Evolutionary conservation across 2,329 filamentous ascomycete species (phyloP).

Genomic region (Venturia asperata): DNA sequence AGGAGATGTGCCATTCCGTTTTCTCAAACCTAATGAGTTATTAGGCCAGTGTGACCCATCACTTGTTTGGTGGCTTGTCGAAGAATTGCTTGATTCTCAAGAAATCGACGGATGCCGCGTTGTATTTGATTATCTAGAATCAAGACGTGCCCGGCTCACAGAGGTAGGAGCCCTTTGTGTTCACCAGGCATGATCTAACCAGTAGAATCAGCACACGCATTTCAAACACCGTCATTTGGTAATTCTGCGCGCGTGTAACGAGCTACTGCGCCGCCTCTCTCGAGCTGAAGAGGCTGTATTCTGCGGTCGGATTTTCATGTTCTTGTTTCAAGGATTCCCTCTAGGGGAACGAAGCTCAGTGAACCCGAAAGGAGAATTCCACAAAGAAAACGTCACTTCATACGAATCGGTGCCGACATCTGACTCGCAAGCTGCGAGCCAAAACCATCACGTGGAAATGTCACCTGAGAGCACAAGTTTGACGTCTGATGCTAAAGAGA

Average conservation of each 20-base stretch:
- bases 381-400: constrained; percentile 85
- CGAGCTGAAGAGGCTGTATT: constrained; percentile 95
- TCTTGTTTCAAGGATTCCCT: constrained; percentile 96
- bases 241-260: constrained; percentile 91
- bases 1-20: constrained; percentile 34
- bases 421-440: constrained; percentile 46
- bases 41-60: constrained; percentile 60
- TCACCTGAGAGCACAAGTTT: constrained; percentile 29
- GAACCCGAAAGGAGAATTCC: constrained; percentile 91
- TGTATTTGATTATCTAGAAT: constrained; percentile 93
- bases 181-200: neutral
- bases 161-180: constrained; percentile 46
- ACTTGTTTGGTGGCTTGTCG: constrained; percentile 81
- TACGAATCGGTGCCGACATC: constrained; percentile 56
- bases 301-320: constrained; percentile 95
- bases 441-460: constrained; percentile 29
- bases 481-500: constrained; percentile 35
- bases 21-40: constrained; percentile 30
- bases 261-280: constrained; percentile 86
- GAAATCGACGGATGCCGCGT: constrained; percentile 85
- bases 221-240: constrained; percentile 55
- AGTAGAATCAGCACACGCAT: constrained; percentile 28
- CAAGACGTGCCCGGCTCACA: constrained; percentile 79
- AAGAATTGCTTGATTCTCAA: constrained; percentile 93
- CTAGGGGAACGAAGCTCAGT: constrained; percentile 95